phyloP scores from a whole-genome alignment of 306 rosid species.

The Cucumis cinereus region DNA sequence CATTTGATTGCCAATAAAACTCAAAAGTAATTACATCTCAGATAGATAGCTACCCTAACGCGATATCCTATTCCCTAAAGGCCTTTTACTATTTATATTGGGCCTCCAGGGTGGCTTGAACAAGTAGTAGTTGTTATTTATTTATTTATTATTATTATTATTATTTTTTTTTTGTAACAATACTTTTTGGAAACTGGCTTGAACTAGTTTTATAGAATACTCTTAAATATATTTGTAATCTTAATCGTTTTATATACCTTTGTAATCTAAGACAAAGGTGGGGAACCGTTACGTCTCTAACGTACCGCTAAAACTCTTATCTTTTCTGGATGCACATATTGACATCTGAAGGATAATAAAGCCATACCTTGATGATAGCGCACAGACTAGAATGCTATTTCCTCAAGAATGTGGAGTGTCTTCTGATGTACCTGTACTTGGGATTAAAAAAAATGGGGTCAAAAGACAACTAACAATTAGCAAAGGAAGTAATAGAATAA shows the following conservation, averaged over 20 bases:
- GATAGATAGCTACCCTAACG: not conserved
- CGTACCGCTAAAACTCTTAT: not conserved
- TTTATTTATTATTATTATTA: too few species aligned
- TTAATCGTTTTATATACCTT: not conserved
- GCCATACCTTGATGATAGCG: not conserved
- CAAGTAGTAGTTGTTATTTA: too few species aligned
- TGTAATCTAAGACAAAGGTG: too few species aligned
- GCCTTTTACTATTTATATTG: not conserved
- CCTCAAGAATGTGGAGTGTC: slow-evolving; percentile 75
- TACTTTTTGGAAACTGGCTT: too few species aligned
- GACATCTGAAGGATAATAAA: not conserved
- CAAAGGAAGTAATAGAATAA: not conserved
- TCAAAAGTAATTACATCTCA: not conserved
- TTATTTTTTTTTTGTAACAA: too few species aligned
- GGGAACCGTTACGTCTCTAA: not conserved
- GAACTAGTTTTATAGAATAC: too few species aligned
- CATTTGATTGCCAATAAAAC: not conserved
- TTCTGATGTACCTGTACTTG: slow-evolving; percentile 72
- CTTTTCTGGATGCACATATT: not conserved
- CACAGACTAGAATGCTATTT: slow-evolving; percentile 52
- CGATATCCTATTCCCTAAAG: not conserved
- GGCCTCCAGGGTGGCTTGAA: not conserved
- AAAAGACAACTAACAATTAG: not conserved
- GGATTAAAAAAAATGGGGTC: slow-evolving; percentile 7
- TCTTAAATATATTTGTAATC: too few species aligned